These are phyloP conservation scores for Aureobasidium sp. DNA, from an alignment of 2,329 filamentous ascomycete genomes.

Conservation along the genomic window DNA sequence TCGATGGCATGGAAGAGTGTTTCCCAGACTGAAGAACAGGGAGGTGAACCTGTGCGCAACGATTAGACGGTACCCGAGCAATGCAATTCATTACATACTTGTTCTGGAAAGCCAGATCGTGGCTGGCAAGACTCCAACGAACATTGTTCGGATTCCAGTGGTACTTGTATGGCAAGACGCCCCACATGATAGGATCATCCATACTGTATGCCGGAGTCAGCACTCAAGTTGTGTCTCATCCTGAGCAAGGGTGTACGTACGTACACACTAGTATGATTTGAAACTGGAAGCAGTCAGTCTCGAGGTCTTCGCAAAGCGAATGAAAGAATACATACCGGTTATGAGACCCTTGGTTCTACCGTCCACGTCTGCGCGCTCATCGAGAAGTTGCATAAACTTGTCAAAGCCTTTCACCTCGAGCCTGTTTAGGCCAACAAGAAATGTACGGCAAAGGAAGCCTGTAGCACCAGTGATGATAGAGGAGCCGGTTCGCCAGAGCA, in stretches of 20 bases:
- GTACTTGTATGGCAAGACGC: conserved; percentile 69
- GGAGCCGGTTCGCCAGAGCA: conserved; percentile 65
- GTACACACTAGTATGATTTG: conserved; percentile 83
- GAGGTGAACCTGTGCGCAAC: conserved; percentile 49
- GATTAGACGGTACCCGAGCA: not conserved
- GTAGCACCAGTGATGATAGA: conserved; percentile 65
- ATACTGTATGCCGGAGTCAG: conserved; percentile 46
- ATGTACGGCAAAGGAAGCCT: conserved; percentile 60
- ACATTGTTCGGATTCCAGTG: conserved; percentile 63
- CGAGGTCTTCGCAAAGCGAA: not conserved
- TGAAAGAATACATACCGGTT: conserved; percentile 53
- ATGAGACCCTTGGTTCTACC: conserved; percentile 67
- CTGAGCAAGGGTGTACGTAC: conserved; percentile 35
- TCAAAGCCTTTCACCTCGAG: conserved; percentile 72
- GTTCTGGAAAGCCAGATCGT: conserved; percentile 91
- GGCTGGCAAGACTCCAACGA: conserved; percentile 83
- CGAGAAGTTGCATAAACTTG: conserved; percentile 64
- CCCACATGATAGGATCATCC: conserved; percentile 94
- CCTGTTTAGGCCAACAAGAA: conserved; percentile 65
- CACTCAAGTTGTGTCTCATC: not conserved
- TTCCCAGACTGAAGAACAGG: conserved; percentile 79
- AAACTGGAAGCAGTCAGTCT: conserved; percentile 46
- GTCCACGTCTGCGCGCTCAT: conserved; percentile 58
- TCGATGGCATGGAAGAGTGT: conserved; percentile 85
- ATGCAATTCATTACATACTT: conserved; percentile 44